Percentiles rank a stretch among this genome's conserved stretches.
Conservation (phyloP, 768 basidiomycete genomes). For the Termitomyces sp. region DNA sequence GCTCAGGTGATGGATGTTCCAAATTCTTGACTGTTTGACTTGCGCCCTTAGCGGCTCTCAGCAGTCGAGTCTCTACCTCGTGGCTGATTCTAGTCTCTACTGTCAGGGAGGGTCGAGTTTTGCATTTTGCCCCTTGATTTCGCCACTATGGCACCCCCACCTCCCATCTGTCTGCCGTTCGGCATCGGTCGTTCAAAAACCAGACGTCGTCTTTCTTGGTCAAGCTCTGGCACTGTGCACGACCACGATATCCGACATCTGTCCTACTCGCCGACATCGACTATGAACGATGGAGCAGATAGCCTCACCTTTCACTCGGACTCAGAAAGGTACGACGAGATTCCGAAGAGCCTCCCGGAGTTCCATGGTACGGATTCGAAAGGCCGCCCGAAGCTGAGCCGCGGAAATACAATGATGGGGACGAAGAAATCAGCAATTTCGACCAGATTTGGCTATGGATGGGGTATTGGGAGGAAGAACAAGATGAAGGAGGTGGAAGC, state of each 20-base stretch:
- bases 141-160: conserved; percentile 50
- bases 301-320: conserved; percentile 59
- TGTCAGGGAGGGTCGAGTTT: background rate
- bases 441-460: conserved; percentile 68
- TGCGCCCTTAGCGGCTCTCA: too few species aligned
- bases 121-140: conserved; percentile 18
- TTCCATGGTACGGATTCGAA: conserved; percentile 32
- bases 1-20: conserved; percentile 15
- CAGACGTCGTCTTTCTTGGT: conserved; percentile 47
- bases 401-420: conserved; percentile 55
- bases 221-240: conserved; percentile 33
- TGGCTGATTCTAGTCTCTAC: conserved; percentile 7
- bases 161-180: conserved; percentile 64
- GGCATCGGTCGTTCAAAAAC: conserved; percentile 40
- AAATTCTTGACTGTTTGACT: too few species aligned
- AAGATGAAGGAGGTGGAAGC: conserved; percentile 39
- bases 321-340: conserved; percentile 59
- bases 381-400: conserved; percentile 40
- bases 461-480: conserved; percentile 60
- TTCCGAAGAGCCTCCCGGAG: conserved; percentile 33
- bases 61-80: conserved; percentile 12
- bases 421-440: conserved; percentile 51
- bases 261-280: conserved; percentile 44
- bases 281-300: conserved; percentile 40
- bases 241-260: conserved; percentile 38